phyloP scores from a whole-genome alignment of 306 rosid genomes.

The Clitoria ternatea region DNA sequence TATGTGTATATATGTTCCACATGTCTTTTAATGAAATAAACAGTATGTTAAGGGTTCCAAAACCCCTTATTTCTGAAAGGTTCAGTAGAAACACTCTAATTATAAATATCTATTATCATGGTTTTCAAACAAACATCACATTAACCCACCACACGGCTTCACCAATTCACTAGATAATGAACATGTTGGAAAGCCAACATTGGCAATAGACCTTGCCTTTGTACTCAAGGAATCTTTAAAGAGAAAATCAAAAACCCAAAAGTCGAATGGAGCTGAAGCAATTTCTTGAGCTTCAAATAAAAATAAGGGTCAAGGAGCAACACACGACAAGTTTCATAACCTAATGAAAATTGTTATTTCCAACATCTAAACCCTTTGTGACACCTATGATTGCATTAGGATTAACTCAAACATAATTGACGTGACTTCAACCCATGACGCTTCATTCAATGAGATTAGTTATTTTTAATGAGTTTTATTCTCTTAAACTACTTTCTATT shows the following conservation, averaged over 20 bases:
- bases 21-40: too few relatives aligned
- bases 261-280: constrained; percentile 63
- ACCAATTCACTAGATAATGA: constrained; percentile 28
- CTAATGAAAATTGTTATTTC: constrained; percentile 64
- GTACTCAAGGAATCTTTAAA: constrained; percentile 48
- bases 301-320: constrained; percentile 73
- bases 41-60: too few relatives aligned
- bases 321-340: constrained; percentile 51
- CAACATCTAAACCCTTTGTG: constrained; percentile 60
- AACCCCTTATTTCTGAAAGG: too few relatives aligned
- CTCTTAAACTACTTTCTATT: too few relatives aligned
- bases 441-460: too few relatives aligned
- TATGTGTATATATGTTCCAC: too few relatives aligned
- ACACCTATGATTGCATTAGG: constrained; percentile 63
- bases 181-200: constrained; percentile 17
- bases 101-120: too few relatives aligned
- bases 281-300: constrained; percentile 50
- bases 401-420: constrained; percentile 54
- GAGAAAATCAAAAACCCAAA: constrained; percentile 21
- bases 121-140: neutral
- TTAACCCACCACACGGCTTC: neutral
- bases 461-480: too few relatives aligned
- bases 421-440: neutral
- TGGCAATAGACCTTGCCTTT: constrained; percentile 65
- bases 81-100: too few relatives aligned